Evolutionary conservation across 2,329 filamentous ascomycete species (phyloP).

Genomic region (Fusarium sp.): DNA sequence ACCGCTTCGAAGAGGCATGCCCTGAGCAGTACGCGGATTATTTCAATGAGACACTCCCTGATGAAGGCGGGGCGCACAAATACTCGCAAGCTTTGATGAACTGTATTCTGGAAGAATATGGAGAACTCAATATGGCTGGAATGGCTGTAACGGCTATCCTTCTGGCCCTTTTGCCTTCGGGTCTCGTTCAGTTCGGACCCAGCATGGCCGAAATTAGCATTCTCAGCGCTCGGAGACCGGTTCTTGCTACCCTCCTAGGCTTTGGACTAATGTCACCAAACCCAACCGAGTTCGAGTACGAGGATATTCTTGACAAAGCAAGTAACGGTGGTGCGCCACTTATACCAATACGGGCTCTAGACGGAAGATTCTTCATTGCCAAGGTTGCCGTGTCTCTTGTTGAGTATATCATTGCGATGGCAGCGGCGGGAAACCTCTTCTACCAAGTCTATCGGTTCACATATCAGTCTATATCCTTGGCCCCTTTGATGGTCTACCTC

Average conservation of each 20-base stretch:
- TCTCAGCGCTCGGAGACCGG: constrained; percentile 20
- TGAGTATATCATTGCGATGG: constrained; percentile 22
- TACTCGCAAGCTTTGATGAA: constrained; percentile 13
- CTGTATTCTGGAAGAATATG: constrained; percentile 20
- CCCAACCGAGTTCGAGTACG: constrained; percentile 24
- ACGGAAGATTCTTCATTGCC: constrained; percentile 4
- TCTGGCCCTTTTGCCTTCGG: constrained; percentile 25
- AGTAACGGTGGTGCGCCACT: neutral
- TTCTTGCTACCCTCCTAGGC: constrained; percentile 24
- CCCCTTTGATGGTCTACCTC: constrained; percentile 18
- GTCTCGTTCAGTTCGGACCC: constrained; percentile 29
- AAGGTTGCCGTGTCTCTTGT: constrained; percentile 26
- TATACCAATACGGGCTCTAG: neutral
- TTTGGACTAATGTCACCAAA: constrained; percentile 34
- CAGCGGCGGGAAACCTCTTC: constrained; percentile 19
- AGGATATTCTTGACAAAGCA: constrained; percentile 21
- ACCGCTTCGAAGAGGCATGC: constrained; percentile 8
- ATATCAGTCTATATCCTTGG: constrained; percentile 22
- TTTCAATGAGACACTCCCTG: constrained; percentile 24
- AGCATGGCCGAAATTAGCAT: constrained; percentile 33
- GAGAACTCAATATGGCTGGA: constrained; percentile 26
- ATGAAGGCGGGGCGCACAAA: constrained; percentile 3
- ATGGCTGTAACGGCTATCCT: constrained; percentile 30
- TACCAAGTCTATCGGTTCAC: constrained; percentile 29
- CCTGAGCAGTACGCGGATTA: constrained; percentile 22